A percentile compares a stretch with the other conserved stretches of the same genome.
These are phyloP conservation scores for Sporothrix mexicana DNA, from an alignment of 2,329 filamentous ascomycete genomes.

Conservation along the genomic window DNA sequence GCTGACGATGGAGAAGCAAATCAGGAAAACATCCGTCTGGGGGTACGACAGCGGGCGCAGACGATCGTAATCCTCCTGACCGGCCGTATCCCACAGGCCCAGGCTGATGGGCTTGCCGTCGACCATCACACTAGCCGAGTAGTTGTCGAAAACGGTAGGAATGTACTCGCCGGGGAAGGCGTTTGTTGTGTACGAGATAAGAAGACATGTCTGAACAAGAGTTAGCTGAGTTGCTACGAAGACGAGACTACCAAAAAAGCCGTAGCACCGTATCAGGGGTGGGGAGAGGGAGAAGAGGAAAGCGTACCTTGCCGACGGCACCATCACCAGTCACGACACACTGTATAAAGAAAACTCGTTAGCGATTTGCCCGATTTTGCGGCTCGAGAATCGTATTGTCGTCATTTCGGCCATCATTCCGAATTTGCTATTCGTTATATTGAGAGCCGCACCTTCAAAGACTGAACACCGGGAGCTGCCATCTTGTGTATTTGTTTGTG, in stretches of 20 bases:
- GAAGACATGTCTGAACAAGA: slow-evolving; percentile 80
- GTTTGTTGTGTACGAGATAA: slow-evolving; percentile 99
- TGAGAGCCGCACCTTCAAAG: slow-evolving; percentile 73
- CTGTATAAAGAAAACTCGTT: slow-evolving; percentile 53
- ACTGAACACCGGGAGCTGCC: slow-evolving; percentile 84
- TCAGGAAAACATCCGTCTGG: slow-evolving; percentile 97
- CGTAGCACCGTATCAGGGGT: neutral
- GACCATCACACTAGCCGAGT: slow-evolving; percentile 98
- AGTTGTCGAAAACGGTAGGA: slow-evolving; percentile 98
- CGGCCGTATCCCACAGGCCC: slow-evolving; percentile 97
- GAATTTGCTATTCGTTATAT: too few species aligned
- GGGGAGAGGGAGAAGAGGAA: neutral
- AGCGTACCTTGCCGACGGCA: slow-evolving; percentile 93
- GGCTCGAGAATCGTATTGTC: neutral
- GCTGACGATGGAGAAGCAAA: slow-evolving; percentile 98
- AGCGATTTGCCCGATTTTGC: neutral
- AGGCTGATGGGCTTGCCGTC: slow-evolving; percentile 97
- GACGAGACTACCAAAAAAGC: neutral
- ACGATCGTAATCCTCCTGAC: slow-evolving; percentile 97
- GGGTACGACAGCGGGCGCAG: slow-evolving; percentile 95
- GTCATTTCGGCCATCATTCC: neutral
- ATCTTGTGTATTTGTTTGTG: slow-evolving; percentile 59
- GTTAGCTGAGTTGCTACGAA: slow-evolving; percentile 41
- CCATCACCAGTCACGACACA: slow-evolving; percentile 99
- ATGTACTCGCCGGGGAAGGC: slow-evolving; percentile 99